phyloP scores from a whole-genome alignment of 2,329 filamentous ascomycete genomes.

The Metarhizium sp. region DNA sequence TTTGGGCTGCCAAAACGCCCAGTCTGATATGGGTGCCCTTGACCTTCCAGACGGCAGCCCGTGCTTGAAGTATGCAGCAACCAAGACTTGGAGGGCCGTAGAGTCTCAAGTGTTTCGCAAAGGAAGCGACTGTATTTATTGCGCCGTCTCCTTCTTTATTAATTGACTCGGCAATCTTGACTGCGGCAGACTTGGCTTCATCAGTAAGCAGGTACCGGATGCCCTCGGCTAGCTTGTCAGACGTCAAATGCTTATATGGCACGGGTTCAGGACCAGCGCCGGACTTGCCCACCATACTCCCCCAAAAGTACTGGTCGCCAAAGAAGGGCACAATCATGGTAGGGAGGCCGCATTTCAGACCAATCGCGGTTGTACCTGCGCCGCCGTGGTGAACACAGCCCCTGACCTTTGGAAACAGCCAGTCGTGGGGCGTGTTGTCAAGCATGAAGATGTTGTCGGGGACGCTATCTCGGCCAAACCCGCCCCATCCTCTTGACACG shows the following conservation, averaged over 20 bases:
- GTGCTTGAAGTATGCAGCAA: slow-evolving; percentile 55
- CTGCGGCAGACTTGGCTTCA: slow-evolving; percentile 47
- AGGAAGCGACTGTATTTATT: slow-evolving; percentile 56
- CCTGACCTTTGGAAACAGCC: slow-evolving; percentile 59
- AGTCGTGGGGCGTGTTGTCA: slow-evolving; percentile 67
- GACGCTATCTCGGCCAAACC: slow-evolving; percentile 47
- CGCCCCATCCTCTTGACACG: slow-evolving; percentile 69
- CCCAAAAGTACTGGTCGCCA: slow-evolving; percentile 74
- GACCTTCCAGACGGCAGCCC: slow-evolving; percentile 56
- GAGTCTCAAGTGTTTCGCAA: slow-evolving; percentile 51
- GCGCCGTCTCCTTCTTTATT: slow-evolving; percentile 58
- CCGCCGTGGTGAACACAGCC: slow-evolving; percentile 70
- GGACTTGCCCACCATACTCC: slow-evolving; percentile 54
- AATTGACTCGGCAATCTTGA: slow-evolving; percentile 52
- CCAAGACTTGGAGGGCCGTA: slow-evolving; percentile 46
- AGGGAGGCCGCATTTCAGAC: slow-evolving; percentile 60
- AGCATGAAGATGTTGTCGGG: slow-evolving; percentile 62
- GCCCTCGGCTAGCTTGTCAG: slow-evolving; percentile 57
- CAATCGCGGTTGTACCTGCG: slow-evolving; percentile 67
- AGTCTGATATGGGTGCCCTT: slow-evolving; percentile 52
- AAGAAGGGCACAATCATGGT: slow-evolving; percentile 75
- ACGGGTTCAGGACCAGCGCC: slow-evolving; percentile 57
- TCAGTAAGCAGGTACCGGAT: slow-evolving; percentile 59
- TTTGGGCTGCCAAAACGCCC: slow-evolving; percentile 54
- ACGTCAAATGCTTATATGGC: slow-evolving; percentile 57